These are phyloP conservation scores for Thielaviopsis punctulata DNA, from an alignment of 2,329 filamentous ascomycete genomes.

Conservation along the genomic window DNA sequence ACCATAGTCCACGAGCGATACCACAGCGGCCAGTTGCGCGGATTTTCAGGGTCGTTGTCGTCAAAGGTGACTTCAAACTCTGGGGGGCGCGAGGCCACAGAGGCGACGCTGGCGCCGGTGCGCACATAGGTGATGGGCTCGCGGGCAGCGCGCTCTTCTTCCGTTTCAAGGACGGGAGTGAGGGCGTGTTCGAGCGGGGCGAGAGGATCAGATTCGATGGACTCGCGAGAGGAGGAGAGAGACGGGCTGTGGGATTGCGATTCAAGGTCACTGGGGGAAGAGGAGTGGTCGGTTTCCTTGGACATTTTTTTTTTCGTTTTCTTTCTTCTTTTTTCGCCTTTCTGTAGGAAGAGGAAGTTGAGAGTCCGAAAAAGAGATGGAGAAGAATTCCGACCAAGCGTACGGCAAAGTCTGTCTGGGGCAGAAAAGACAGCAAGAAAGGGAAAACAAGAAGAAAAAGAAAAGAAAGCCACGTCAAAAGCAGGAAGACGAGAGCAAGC, in stretches of 20 bases:
- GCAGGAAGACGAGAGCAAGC: too few species aligned
- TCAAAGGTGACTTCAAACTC: slow-evolving; percentile 61
- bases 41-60: slow-evolving; percentile 44
- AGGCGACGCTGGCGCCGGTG: slow-evolving; percentile 26
- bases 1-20: slow-evolving; percentile 26
- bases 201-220: slow-evolving; percentile 15
- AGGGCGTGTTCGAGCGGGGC: slow-evolving; percentile 23
- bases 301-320: background rate
- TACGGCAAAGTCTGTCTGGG: too few species aligned
- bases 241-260: background rate
- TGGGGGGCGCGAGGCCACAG: slow-evolving; percentile 28
- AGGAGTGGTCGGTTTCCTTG: background rate
- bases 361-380: background rate
- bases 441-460: too few species aligned
- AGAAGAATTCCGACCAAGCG: too few species aligned
- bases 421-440: too few species aligned
- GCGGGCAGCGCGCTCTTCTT: slow-evolving; percentile 22
- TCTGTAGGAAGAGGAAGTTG: background rate
- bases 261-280: background rate
- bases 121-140: slow-evolving; percentile 29
- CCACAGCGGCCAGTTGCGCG: slow-evolving; percentile 47
- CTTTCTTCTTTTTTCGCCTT: too few species aligned
- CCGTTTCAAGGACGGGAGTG: slow-evolving; percentile 22
- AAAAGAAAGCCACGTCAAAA: too few species aligned
- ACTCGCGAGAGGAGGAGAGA: background rate